A percentile compares a stretch with the other conserved stretches of the same genome.
Evolutionary conservation across 2,329 filamentous ascomycete genomes (phyloP).

Genomic region (Monilinia laxa): DNA sequence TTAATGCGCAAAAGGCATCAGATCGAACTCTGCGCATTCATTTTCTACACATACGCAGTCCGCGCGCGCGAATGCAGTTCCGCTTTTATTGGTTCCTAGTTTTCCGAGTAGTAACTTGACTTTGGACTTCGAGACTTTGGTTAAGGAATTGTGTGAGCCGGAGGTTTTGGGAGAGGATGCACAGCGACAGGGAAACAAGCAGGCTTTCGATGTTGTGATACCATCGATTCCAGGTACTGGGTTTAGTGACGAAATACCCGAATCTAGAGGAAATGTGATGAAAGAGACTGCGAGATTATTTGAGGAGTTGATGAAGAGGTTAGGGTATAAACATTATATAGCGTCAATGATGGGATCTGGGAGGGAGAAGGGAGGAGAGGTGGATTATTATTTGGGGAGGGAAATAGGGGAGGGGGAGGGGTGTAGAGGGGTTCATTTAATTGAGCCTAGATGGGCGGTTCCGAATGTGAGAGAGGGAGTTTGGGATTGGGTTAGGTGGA

Average conservation of each 20-base stretch:
- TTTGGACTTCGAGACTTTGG: conserved; percentile 38
- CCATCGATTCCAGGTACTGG: conserved; percentile 65
- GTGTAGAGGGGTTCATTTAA: conserved; percentile 60
- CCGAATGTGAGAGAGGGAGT: conserved; percentile 50
- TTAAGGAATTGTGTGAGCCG: conserved; percentile 15
- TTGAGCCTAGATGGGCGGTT: conserved; percentile 54
- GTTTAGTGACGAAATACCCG: conserved; percentile 61
- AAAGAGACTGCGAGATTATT: conserved; percentile 58
- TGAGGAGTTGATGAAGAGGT: conserved; percentile 57
- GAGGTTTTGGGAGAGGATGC: not conserved
- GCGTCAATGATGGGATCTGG: conserved; percentile 54
- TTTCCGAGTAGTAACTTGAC: conserved; percentile 66
- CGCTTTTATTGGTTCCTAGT: conserved; percentile 63
- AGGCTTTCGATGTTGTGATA: conserved; percentile 65
- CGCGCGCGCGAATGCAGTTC: conserved; percentile 55
- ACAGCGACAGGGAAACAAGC: conserved; percentile 30
- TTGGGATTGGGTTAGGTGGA: conserved; percentile 56
- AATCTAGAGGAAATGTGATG: conserved; percentile 38
- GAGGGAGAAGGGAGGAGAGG: conserved; percentile 46
- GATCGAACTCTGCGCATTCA: conserved; percentile 54
- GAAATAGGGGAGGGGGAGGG: conserved; percentile 51
- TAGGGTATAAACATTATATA: conserved; percentile 60
- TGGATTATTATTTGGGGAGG: conserved; percentile 53
- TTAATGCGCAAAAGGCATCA: not conserved
- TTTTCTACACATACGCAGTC: conserved; percentile 61